Evolutionary conservation across 495 filamentous ascomycete genomes (phyloP), one percentile per base, ranked within the genome.

Genomic region (Penicillium macrosclerotiorum): DNA sequence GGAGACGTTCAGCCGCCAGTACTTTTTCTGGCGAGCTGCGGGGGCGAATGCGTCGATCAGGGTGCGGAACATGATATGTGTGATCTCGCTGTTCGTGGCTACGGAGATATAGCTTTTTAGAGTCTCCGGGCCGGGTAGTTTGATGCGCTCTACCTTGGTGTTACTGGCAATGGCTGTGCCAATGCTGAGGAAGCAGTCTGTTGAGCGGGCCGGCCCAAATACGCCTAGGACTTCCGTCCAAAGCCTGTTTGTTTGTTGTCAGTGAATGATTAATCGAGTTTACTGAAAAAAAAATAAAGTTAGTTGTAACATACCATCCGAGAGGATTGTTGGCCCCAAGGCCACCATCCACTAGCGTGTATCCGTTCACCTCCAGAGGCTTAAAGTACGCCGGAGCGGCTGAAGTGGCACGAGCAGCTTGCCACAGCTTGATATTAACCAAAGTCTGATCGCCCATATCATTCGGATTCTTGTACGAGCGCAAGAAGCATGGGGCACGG

Each of bases 331-430:
- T 63, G n/a, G 41, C 47, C 2, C 20, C 14, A 8, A 60, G 12
- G 2, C 49, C 57, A 8, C 49, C 57, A 12, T 63, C 60, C 5
- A 50, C 31, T 11, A 52, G 45, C 2, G 42, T 44, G 1, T 22
- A 20, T 13, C 20, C 34, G 7, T 55, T 62, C 8, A 69, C 45
- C 16, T 45, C 38, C 13, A 69, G 56, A 2, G 57, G 54, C 37
- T 71, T 60, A 48, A 73, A 74, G 34, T 67, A 72, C 0, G 57
- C 60, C 1, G 68, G 57, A 4, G 69, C 71, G 5, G 69, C 71
- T 2, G 67, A 62, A 1, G 69, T 74, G 3, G 68, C 71, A 1
- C 64, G 57, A 8, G 66, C 71, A 5, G 68, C 66, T 30, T 74
- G 40, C 63, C 64, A 72, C 5, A 74, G 62, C 30, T 63, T 60